Percentiles rank a stretch among this genome's conserved stretches.
These are phyloP conservation scores for Yamadazyma nakazawae DNA, from an alignment of 805 yeast species.

Conservation along the genomic window DNA sequence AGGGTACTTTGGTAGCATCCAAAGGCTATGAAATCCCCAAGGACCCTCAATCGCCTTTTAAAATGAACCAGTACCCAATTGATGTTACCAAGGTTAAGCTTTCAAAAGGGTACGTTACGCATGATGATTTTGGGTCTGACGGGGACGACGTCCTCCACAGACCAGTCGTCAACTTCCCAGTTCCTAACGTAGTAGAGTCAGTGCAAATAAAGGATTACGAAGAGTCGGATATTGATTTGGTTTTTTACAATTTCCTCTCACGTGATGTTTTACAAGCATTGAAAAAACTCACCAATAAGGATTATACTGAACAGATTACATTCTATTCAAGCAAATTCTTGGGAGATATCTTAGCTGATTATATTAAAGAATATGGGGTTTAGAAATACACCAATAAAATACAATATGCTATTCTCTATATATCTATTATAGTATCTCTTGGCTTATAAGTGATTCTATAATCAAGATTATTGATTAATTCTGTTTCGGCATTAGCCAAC, in stretches of 20 bases:
- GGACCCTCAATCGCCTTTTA: neutral
- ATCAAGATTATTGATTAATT: conserved; percentile 56
- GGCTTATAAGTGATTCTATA: conserved; percentile 68
- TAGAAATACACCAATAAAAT: neutral
- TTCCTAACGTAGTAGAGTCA: conserved; percentile 79
- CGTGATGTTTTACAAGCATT: conserved; percentile 34
- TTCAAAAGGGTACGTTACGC: conserved; percentile 73
- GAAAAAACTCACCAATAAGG: conserved; percentile 23
- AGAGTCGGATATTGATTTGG: conserved; percentile 52
- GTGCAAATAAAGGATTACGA: conserved; percentile 25
- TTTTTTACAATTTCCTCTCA: conserved; percentile 73
- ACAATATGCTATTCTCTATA: neutral
- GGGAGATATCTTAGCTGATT: conserved; percentile 34
- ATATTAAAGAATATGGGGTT: conserved; percentile 17
- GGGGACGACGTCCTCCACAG: conserved; percentile 84
- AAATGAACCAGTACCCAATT: neutral
- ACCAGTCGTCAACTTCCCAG: conserved; percentile 52
- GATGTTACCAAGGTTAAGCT: conserved; percentile 15
- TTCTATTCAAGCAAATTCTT: conserved; percentile 31
- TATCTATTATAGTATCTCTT: conserved; percentile 40
- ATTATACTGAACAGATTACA: conserved; percentile 12
- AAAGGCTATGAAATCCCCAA: neutral
- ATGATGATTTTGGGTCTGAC: conserved; percentile 77
- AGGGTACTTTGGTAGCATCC: neutral
- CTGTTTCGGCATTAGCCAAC: conserved; percentile 28